Base-by-base conservation (phyloP, 2,329 filamentous ascomycete genomes). In the Cladosporium sp. region DNA sequence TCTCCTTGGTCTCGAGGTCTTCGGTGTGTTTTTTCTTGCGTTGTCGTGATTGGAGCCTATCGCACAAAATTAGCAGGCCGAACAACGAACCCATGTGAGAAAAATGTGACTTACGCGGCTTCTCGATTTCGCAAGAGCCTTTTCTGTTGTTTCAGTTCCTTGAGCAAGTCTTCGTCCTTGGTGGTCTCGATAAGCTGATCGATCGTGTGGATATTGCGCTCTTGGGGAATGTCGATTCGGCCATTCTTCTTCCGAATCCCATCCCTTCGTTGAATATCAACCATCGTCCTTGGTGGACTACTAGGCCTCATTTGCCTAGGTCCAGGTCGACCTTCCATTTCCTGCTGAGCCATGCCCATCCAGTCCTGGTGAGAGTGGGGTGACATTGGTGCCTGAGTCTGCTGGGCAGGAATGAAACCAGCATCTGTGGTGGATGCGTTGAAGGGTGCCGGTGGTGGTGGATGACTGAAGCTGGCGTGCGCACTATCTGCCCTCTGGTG, bases 211-310 rank as follows among this genome's bases (percentile, higher is more conserved):
- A 99, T 87, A 75, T 93, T 98, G 69, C 93, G 88, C 81, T 97
- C 95, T 54, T 92, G 89, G 11, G 95, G 95, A 72, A 99, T 99
- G 76, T 98, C 94, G 80, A 98, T 97, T 72, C 94, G 91, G 71
- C 93, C 93, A 76, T 98, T 99, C 90, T 98, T 98, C 88, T 99
- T 99, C 75, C 95, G 88, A 79, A 98, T 96, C 68, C 95, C 92
- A 73, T 96, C 93, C 65, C 92, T 88, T 72, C 92, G 87, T 63
- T 87, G 81, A 68, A 71, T 68, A 62, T 75, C 75, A 26, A 75
- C 67, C 65, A 74, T 68, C 24, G 73, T 72, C 28, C 68, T 66
- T 24, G 71, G 93, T 90, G 86, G 83, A 32, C 91, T 93, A 76
- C 86, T 86, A 51, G 88, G 86, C 69, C 85, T 84, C 84, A 90